Evolutionary conservation across 2,329 filamentous ascomycete genomes (phyloP).

Genomic region (Geosmithia morbida): DNA sequence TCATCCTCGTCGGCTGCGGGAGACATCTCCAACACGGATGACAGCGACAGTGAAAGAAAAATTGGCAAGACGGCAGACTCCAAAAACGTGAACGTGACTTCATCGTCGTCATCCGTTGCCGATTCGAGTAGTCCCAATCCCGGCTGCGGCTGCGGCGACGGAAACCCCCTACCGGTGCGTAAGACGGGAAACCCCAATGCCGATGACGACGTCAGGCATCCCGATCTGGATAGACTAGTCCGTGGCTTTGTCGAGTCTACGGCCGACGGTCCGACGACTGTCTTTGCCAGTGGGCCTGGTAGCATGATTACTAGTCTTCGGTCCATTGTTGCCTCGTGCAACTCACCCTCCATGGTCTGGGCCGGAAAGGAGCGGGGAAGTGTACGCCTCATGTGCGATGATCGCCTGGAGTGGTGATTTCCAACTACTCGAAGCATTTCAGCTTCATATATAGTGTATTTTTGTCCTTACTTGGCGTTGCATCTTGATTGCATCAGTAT

Average conservation of each 20-base stretch:
- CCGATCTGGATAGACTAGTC: constrained; percentile 31
- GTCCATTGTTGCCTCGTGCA: constrained; percentile 34
- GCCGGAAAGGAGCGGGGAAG: constrained; percentile 39
- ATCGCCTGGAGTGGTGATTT: constrained; percentile 37
- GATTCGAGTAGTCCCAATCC: constrained; percentile 2
- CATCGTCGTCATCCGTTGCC: constrained; percentile 10
- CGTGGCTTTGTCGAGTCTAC: constrained; percentile 31
- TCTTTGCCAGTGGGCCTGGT: constrained; percentile 46
- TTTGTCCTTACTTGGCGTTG: neutral
- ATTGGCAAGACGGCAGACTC: constrained; percentile 4
- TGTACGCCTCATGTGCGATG: constrained; percentile 43
- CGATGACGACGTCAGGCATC: constrained; percentile 20
- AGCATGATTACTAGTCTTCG: constrained; percentile 45
- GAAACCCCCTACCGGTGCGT: constrained; percentile 11
- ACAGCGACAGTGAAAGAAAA: constrained; percentile 9
- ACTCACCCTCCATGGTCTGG: constrained; percentile 39
- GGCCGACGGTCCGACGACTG: constrained; percentile 31
- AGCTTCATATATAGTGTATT: neutral
- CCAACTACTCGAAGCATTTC: neutral
- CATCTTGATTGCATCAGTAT: neutral
- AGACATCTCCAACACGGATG: constrained; percentile 2
- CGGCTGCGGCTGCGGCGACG: constrained; percentile 11
- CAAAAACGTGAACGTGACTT: constrained; percentile 8
- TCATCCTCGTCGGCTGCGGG: constrained; percentile 4
- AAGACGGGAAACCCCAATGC: constrained; percentile 12